Percentiles rank a stretch among this genome's conserved stretches.
These are phyloP conservation scores for Penicillium pancosmium DNA, from an alignment of 495 filamentous ascomycete species.

Conservation along the genomic window DNA sequence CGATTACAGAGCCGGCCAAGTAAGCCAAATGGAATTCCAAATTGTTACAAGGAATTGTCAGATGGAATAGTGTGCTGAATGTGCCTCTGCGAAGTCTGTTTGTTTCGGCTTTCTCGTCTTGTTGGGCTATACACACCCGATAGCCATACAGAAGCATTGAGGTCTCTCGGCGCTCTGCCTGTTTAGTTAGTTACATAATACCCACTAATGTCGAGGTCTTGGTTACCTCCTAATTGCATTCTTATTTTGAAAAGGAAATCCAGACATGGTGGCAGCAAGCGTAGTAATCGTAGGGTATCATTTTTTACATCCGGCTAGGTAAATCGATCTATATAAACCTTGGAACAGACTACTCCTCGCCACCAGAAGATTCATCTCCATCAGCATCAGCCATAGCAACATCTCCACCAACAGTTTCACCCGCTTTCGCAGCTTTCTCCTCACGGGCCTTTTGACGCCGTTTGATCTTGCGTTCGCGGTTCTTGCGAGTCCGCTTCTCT, in stretches of 20 bases:
- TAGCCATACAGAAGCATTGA: conserved; percentile 1
- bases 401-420: conserved; percentile 20
- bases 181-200: conserved; percentile 4
- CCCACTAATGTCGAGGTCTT: neutral
- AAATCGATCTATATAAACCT: conserved; percentile 2
- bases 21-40: neutral
- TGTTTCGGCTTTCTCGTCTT: neutral
- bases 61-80: neutral
- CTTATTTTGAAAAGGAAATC: neutral
- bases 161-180: conserved; percentile 5
- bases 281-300: conserved; percentile 4
- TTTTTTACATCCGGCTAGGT: neutral
- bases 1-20: neutral
- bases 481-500: conserved; percentile 51
- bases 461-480: conserved; percentile 49
- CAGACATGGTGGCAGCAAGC: neutral
- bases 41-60: neutral
- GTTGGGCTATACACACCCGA: neutral
- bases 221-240: neutral
- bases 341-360: conserved; percentile 17
- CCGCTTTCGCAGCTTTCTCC: conserved; percentile 40
- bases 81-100: neutral
- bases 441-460: conserved; percentile 50
- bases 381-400: conserved; percentile 27
- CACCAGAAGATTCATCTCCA: conserved; percentile 23